A percentile compares a stretch with the other conserved stretches of the same genome.
Conservation (phyloP, 2,329 filamentous ascomycete genomes). For the Fragosphaeria purpurea region DNA sequence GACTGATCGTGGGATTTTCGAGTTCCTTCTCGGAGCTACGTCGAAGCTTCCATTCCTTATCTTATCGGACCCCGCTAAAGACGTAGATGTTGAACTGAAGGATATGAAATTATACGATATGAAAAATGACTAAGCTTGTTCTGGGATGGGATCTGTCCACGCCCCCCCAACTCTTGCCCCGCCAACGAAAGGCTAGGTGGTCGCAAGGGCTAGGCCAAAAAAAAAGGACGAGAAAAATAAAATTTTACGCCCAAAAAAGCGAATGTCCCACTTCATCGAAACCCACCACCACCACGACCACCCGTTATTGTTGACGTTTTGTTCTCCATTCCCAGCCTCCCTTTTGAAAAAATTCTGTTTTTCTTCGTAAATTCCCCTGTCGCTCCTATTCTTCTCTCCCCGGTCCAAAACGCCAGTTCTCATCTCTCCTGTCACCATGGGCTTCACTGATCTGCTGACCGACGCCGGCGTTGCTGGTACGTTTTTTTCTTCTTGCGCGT, state of each 20-base stretch:
- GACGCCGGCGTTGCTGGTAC: slow-evolving; percentile 19
- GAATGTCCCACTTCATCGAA: slow-evolving; percentile 2
- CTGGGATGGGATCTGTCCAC: no score
- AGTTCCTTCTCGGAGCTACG: slow-evolving; percentile 10
- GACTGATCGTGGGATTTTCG: slow-evolving; percentile 7
- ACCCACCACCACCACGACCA: slow-evolving; percentile 3
- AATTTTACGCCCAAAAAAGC: slow-evolving; percentile 5
- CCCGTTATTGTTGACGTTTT: no score
- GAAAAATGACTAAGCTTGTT: no score
- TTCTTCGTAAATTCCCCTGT: neutral
- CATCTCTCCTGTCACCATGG: slow-evolving; percentile 12
- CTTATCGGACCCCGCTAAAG: neutral
- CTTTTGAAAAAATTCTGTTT: slow-evolving; percentile 5
- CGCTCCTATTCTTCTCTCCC: neutral
- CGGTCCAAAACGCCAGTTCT: no score
- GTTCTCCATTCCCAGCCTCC: slow-evolving; percentile 8
- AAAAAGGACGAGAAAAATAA: slow-evolving; percentile 3
- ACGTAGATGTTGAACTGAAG: no score
- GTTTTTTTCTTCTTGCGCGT: slow-evolving; percentile 6
- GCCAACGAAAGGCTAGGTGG: slow-evolving; percentile 3
- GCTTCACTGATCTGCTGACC: slow-evolving; percentile 21
- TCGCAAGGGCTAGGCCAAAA: neutral
- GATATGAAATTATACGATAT: no score
- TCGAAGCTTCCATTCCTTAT: slow-evolving; percentile 8
- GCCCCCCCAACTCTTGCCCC: slow-evolving; percentile 1